phyloP scores from a whole-genome alignment of 2,329 filamentous ascomycete genomes.

The Clathrospora elynae region DNA sequence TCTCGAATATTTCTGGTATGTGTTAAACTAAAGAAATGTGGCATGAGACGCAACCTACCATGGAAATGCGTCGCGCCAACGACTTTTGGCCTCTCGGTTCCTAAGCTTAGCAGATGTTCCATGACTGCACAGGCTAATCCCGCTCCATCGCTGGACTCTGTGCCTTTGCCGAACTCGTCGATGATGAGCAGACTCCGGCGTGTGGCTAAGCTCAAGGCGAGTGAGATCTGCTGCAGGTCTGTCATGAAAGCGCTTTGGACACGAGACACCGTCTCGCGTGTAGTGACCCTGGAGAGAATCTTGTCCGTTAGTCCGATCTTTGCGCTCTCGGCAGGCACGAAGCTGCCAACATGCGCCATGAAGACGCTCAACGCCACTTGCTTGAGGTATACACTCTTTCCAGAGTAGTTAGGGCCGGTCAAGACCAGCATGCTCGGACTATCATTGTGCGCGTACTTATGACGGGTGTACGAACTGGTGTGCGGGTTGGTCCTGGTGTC shows the following conservation, averaged over 20 bases:
- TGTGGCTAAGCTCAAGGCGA: constrained; percentile 76
- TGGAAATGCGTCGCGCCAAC: constrained; percentile 69
- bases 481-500: not conserved
- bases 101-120: constrained; percentile 59
- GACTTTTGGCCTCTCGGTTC: constrained; percentile 60
- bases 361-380: constrained; percentile 90
- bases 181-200: constrained; percentile 80
- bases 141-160: constrained; percentile 66
- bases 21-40: constrained; percentile 55
- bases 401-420: constrained; percentile 94
- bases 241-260: constrained; percentile 74
- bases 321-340: constrained; percentile 79
- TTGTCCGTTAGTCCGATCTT: constrained; percentile 87
- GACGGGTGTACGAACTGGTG: constrained; percentile 9
- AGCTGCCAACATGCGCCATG: constrained; percentile 87
- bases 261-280: constrained; percentile 69
- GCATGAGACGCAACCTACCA: constrained; percentile 48
- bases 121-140: constrained; percentile 67
- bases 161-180: constrained; percentile 85
- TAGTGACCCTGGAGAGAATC: constrained; percentile 84
- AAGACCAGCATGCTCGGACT: constrained; percentile 74
- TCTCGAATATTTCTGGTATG: constrained; percentile 69
- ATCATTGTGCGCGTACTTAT: constrained; percentile 18
- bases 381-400: constrained; percentile 95
- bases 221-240: constrained; percentile 84